Conservation (phyloP, 2,329 filamentous ascomycete genomes). For the Hypocreales sp. region DNA sequence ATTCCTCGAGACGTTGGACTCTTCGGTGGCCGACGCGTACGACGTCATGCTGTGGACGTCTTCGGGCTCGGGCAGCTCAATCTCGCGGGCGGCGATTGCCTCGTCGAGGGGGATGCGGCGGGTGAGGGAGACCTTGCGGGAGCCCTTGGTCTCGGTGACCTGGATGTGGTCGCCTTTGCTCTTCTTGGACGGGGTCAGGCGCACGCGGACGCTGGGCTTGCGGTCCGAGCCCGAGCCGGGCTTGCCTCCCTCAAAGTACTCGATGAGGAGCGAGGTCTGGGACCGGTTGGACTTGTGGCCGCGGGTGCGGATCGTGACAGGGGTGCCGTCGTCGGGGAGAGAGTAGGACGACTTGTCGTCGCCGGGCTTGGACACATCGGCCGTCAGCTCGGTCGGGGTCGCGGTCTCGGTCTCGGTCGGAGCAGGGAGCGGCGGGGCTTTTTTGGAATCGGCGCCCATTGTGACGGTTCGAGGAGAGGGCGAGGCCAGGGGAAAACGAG, state of each 20-base stretch:
- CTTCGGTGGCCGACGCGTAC: conserved; percentile 64
- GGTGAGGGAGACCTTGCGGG: conserved; percentile 47
- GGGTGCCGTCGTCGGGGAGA: conserved; percentile 74
- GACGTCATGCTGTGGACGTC: conserved; percentile 56
- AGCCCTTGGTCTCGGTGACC: conserved; percentile 66
- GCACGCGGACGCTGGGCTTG: conserved; percentile 66
- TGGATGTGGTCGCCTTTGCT: conserved; percentile 62
- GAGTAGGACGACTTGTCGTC: conserved; percentile 63
- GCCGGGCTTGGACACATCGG: conserved; percentile 52
- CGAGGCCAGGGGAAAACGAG: background rate
- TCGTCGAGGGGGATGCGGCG: conserved; percentile 38
- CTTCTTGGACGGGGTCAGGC: conserved; percentile 65
- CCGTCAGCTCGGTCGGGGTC: conserved; percentile 44
- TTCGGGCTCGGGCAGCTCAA: conserved; percentile 31
- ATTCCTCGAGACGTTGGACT: conserved; percentile 59
- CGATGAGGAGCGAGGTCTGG: conserved; percentile 83
- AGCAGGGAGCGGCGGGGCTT: conserved; percentile 54
- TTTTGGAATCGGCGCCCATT: conserved; percentile 41
- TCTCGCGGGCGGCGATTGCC: conserved; percentile 21
- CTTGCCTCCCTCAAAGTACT: conserved; percentile 82
- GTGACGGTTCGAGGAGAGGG: conserved; percentile 13
- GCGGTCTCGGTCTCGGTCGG: conserved; percentile 60
- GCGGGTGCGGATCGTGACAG: conserved; percentile 78
- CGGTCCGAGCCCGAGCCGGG: conserved; percentile 41
- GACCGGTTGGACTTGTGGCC: conserved; percentile 46